These are phyloP conservation scores for Lentinus brumalis DNA, from an alignment of 768 basidiomycete species.

Conservation along the genomic window DNA sequence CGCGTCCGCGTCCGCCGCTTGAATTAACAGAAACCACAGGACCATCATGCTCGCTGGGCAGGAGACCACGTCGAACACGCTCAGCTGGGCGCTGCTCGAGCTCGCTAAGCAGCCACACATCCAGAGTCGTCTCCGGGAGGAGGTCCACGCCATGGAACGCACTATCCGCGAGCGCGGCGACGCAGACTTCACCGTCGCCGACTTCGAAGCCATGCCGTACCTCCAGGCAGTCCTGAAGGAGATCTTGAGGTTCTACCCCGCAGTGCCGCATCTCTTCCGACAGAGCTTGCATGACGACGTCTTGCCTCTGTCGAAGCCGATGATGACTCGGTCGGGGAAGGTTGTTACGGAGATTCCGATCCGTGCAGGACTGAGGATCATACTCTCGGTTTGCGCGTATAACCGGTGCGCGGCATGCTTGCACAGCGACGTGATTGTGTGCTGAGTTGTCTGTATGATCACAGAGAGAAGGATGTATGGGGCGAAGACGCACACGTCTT, in stretches of 20 bases:
- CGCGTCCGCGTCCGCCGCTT: not conserved
- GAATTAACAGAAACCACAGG: not conserved
- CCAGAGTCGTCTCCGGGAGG: conserved; percentile 63
- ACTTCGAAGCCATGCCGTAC: conserved; percentile 54
- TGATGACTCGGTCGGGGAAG: conserved; percentile 48
- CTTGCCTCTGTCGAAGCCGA: conserved; percentile 58
- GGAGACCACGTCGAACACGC: conserved; percentile 61
- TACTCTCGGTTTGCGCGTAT: conserved; percentile 56
- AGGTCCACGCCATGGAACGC: conserved; percentile 45
- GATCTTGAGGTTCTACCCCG: conserved; percentile 55
- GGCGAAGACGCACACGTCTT: conserved; percentile 34
- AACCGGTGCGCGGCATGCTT: conserved; percentile 42
- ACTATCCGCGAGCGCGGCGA: conserved; percentile 38
- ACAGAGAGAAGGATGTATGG: conserved; percentile 32
- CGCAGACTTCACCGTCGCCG: conserved; percentile 45
- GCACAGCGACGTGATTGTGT: not conserved
- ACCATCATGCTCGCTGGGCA: conserved; percentile 40
- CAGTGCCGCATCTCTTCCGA: conserved; percentile 54
- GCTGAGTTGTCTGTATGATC: not conserved
- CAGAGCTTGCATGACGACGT: conserved; percentile 54
- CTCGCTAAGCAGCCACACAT: conserved; percentile 58
- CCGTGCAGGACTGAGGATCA: conserved; percentile 51
- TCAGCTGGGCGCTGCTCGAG: conserved; percentile 65
- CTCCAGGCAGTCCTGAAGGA: conserved; percentile 56
- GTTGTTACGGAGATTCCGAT: conserved; percentile 46